Conservation (phyloP, 108 stramenopile genomes). For the Epipyxis sp. region DNA sequence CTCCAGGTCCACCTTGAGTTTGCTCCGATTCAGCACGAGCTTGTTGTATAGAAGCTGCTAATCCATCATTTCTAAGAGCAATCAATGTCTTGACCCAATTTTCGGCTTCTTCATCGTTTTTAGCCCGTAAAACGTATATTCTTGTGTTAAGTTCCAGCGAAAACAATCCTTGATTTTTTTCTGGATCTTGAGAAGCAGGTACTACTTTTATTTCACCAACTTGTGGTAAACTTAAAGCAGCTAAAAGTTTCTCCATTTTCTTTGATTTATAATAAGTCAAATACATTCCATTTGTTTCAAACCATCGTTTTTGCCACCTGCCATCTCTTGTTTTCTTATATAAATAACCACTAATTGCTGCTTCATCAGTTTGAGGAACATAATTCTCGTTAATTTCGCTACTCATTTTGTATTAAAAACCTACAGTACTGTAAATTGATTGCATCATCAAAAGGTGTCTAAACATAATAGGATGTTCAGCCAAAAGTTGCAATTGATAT, state of each 20-base stretch:
- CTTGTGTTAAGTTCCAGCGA: constrained; percentile 56
- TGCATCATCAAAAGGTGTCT: too few species aligned
- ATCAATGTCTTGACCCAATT: constrained; percentile 4
- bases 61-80: constrained; percentile 1
- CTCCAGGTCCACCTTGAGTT: not conserved
- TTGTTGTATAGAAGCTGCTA: not conserved
- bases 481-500: too few species aligned
- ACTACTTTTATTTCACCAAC: constrained; percentile 52
- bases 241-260: constrained; percentile 74
- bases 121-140: constrained; percentile 53
- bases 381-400: too few species aligned
- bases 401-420: too few species aligned
- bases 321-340: constrained; percentile 90
- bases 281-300: constrained; percentile 89
- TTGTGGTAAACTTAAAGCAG: constrained; percentile 56
- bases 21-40: not conserved
- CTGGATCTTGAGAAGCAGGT: constrained; percentile 38
- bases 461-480: too few species aligned
- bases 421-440: too few species aligned
- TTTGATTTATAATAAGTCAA: constrained; percentile 91
- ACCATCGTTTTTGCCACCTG: constrained; percentile 94
- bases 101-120: not conserved
- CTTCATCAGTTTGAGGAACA: constrained; percentile 1
- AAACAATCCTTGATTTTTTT: constrained; percentile 47
- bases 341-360: constrained; percentile 61